Conservation (phyloP, 2,329 filamentous ascomycete genomes). For the Diaporthe longicolla region DNA sequence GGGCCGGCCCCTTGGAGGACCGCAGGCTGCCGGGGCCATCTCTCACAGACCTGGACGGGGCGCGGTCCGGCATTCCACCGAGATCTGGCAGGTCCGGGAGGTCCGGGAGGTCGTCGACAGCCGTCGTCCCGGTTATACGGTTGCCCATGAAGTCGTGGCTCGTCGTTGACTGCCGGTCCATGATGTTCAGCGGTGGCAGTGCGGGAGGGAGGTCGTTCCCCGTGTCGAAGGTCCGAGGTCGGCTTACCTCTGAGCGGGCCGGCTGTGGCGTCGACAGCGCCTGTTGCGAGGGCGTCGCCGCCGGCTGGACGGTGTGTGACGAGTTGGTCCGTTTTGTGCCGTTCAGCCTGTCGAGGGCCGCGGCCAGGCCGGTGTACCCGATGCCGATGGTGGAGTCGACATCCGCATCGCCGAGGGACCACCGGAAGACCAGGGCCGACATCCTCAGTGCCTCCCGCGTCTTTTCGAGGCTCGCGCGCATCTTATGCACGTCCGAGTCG, state of each 20-base stretch:
- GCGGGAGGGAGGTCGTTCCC: constrained; percentile 36
- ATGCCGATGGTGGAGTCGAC: constrained; percentile 74
- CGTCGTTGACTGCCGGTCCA: constrained; percentile 43
- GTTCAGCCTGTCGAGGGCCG: constrained; percentile 70
- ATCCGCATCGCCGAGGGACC: constrained; percentile 71
- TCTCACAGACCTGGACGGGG: constrained; percentile 48
- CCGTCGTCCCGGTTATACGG: constrained; percentile 38
- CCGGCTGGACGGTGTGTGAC: constrained; percentile 43
- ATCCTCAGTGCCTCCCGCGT: constrained; percentile 74
- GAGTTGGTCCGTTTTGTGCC: constrained; percentile 39
- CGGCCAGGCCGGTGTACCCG: constrained; percentile 76
- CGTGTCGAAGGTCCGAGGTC: constrained; percentile 42
- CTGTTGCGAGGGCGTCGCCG: background rate
- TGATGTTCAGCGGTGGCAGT: constrained; percentile 40
- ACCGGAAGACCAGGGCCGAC: constrained; percentile 75
- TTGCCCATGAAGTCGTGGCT: constrained; percentile 40
- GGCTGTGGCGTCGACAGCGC: constrained; percentile 40
- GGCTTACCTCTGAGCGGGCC: constrained; percentile 27
- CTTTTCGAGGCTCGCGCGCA: constrained; percentile 68
- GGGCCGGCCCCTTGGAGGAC: constrained; percentile 41
- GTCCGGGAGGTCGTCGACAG: constrained; percentile 9
- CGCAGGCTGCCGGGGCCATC: constrained; percentile 42
- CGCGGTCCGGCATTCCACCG: constrained; percentile 23
- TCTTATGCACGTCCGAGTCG: constrained; percentile 73
- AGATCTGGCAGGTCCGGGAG: constrained; percentile 11